Conservation (phyloP, 106 monocot species). For the Allium sativum region DNA sequence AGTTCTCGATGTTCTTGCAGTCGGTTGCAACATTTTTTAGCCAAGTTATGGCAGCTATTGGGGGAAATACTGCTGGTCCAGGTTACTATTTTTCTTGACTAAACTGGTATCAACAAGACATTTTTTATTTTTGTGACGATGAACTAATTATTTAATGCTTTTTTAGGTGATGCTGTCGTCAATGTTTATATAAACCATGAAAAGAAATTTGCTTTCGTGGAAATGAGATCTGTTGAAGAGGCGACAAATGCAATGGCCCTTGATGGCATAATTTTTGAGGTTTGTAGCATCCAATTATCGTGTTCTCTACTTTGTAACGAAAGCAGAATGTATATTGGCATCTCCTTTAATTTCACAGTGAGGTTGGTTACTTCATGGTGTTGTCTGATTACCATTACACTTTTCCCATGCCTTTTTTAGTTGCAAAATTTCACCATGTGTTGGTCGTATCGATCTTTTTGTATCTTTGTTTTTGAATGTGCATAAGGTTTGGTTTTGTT, state of each 20-base stretch:
- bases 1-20: constrained; percentile 26
- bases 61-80: constrained; percentile 97
- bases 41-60: constrained; percentile 90
- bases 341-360: too few species aligned
- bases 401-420: too few species aligned
- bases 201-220: constrained; percentile 98
- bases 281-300: constrained; percentile 7
- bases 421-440: too few species aligned
- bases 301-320: too few species aligned
- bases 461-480: not conserved
- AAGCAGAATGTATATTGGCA: too few species aligned
- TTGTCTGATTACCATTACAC: too few species aligned
- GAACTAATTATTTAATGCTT: not conserved
- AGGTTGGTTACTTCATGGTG: too few species aligned
- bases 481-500: too few species aligned
- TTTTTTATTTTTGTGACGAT: too few species aligned
- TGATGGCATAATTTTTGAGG: constrained; percentile 98
- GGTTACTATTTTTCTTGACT: constrained; percentile 31
- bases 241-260: constrained; percentile 98
- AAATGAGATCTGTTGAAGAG: constrained; percentile 98
- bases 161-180: constrained; percentile 90
- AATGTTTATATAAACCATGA: constrained; percentile 99
- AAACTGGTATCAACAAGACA: not conserved
- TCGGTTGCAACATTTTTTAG: constrained; percentile 91
- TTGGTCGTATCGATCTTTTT: not conserved